Evolutionary conservation across 179 eudicot genomes (phyloP).

Genomic region (Silene coronaria): DNA sequence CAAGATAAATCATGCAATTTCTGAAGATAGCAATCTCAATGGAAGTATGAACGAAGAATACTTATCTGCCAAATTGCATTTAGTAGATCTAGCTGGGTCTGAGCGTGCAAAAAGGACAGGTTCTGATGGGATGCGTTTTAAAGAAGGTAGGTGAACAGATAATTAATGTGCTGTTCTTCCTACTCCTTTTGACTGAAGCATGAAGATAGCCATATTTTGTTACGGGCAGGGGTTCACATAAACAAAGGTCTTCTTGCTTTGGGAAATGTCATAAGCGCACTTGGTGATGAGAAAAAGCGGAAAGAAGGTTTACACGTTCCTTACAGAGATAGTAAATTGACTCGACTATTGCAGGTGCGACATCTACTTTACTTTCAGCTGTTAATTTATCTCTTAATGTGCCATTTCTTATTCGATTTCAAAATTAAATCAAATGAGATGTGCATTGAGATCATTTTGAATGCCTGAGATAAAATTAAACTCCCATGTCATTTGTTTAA

Average conservation of each 20-base stretch:
- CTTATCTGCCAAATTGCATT: slow-evolving; percentile 94
- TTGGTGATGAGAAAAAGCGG: slow-evolving; percentile 97
- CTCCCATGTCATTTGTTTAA: not conserved
- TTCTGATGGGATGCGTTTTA: slow-evolving; percentile 99
- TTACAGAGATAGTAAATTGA: slow-evolving; percentile 97
- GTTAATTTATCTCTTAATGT: not conserved
- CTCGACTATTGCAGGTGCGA: slow-evolving; percentile 90
- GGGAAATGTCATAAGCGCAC: slow-evolving; percentile 97
- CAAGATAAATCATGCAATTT: slow-evolving; percentile 40
- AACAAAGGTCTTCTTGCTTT: slow-evolving; percentile 99
- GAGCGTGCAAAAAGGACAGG: slow-evolving; percentile 99
- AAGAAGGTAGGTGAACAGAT: slow-evolving; percentile 58
- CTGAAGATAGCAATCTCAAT: slow-evolving; percentile 45
- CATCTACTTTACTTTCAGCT: not conserved
- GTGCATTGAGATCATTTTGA: not conserved
- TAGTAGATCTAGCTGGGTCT: slow-evolving; percentile 99
- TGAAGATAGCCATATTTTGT: not conserved
- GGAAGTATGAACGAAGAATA: slow-evolving; percentile 80
- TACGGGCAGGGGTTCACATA: slow-evolving; percentile 81
- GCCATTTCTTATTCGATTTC: not conserved
- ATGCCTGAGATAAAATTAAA: not conserved
- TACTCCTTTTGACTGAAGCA: slow-evolving; percentile 13
- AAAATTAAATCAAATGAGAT: slow-evolving; percentile 2
- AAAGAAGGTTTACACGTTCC: slow-evolving; percentile 97
- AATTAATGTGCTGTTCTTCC: slow-evolving; percentile 3